A percentile compares a stretch with the other conserved stretches of the same genome.
Evolutionary conservation across 306 rosid genomes (phyloP).

Genomic region (Trifolium fragiferum): DNA sequence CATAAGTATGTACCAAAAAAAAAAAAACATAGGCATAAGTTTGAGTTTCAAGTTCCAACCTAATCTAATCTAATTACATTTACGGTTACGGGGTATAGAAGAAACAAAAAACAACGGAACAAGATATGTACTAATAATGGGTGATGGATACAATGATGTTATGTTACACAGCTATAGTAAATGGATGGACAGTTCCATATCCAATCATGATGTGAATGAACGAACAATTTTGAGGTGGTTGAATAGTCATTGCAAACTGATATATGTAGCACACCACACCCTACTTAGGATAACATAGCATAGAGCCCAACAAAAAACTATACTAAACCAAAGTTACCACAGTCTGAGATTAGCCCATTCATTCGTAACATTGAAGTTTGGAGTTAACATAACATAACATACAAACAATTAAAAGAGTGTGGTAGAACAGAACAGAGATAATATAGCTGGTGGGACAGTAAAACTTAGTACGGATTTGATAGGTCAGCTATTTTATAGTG

Average conservation of each 20-base stretch:
- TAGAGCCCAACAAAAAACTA: constrained; percentile 43
- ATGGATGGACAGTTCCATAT: constrained; percentile 13
- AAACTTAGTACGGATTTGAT: constrained; percentile 46
- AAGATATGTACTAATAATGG: constrained; percentile 18
- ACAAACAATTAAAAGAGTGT: not conserved
- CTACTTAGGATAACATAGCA: not conserved
- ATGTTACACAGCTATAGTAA: not conserved
- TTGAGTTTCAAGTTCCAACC: constrained; percentile 13
- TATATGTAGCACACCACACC: not conserved
- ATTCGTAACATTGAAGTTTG: constrained; percentile 47
- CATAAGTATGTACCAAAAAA: no score
- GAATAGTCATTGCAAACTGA: constrained; percentile 9
- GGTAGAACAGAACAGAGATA: constrained; percentile 3
- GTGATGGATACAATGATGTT: constrained; percentile 17
- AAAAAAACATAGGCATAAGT: not conserved
- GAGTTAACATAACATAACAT: not conserved
- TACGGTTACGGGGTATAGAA: no score
- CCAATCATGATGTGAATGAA: constrained; percentile 38
- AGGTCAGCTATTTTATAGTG: constrained; percentile 25
- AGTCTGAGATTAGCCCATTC: constrained; percentile 49
- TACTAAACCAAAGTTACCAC: constrained; percentile 28
- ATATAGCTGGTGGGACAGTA: constrained; percentile 23
- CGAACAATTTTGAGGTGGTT: constrained; percentile 9
- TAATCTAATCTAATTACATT: not conserved
- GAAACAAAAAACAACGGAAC: no score